phyloP scores from a whole-genome alignment of 2,329 filamentous ascomycete genomes.

The Exophiala lecanii-corni region DNA sequence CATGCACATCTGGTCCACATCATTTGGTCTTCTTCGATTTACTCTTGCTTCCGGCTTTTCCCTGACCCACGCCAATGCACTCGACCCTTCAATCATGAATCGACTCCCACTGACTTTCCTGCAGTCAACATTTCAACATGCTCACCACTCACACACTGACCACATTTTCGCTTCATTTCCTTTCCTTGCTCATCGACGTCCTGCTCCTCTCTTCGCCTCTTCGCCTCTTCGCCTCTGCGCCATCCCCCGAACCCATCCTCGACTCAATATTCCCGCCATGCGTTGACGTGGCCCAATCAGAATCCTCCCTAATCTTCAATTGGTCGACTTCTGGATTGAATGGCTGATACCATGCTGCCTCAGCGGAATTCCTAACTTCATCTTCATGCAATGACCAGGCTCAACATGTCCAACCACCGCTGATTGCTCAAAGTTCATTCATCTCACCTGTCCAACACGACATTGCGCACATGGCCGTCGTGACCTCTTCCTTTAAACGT shows the following conservation, averaged over 20 bases:
- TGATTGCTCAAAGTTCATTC: not conserved
- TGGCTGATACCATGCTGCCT: conserved; percentile 7
- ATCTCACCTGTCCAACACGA: not conserved
- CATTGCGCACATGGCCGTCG: not conserved
- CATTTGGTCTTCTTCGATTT: conserved; percentile 12
- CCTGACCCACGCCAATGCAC: no score
- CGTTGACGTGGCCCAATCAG: conserved; percentile 23
- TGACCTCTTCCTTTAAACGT: conserved; percentile 9
- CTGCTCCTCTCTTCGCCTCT: no score
- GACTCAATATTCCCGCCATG: conserved; percentile 3
- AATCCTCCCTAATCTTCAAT: conserved; percentile 4
- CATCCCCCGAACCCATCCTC: not conserved
- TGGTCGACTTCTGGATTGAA: conserved; percentile 12
- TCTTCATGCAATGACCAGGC: no score
- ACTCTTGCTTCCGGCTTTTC: conserved; percentile 11
- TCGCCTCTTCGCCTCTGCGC: conserved; percentile 2
- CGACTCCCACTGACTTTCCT: no score
- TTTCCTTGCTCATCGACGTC: no score
- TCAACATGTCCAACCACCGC: no score
- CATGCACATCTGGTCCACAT: conserved; percentile 16
- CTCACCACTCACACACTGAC: no score
- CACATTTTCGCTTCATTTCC: no score
- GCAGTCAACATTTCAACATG: no score
- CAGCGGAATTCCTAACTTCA: no score
- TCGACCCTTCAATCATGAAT: no score